Base-by-base conservation (phyloP, 164 flowering plant species). In the Annona cherimola region DNA sequence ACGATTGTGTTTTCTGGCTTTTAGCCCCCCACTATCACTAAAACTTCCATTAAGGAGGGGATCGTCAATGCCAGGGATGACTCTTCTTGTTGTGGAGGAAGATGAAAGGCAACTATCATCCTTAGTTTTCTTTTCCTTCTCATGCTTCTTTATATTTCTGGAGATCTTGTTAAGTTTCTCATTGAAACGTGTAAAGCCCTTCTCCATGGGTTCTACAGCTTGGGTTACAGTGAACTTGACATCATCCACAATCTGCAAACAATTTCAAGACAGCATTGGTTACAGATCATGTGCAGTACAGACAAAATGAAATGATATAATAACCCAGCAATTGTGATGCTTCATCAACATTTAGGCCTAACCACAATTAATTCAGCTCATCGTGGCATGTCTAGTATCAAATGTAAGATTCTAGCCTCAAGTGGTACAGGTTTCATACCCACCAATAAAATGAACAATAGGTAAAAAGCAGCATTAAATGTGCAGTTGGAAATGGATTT, bases 1-100 rank as follows among this genome's bases (percentile, higher is more conserved):
- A 0, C 90, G 89, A 66, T 85, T 66, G 12, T 72, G 89, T 79
- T 86, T 90, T 84, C 87, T 94, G 61, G 80, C 84, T 80, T 86
- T 87, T 26, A 82, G 54, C 42, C 78, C 77, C 6, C 89, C 94
- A 72, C 89, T 90, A 68, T 95, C 98, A 72, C 99, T 95, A 18
- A 81, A 2, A 80, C 95, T 91, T 26, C 98, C 98, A 76, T 83
- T 89, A 64, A 93, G 77, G 19, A 96, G 89, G 5, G 99, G 99
- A 72, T 96, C 99, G 74, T 96, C 99, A 7, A 96, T 96, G 43
- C 99, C 98, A 39, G 92, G 90, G 66, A 96, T 93, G 59, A 87
- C 83, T 75, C 82, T 86, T 63, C 77, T 76, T 45, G 86, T 50
- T 8, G 92, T 83, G 0, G 90, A 69, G 0, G 90, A 69, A 16